Evolutionary conservation across 2,329 filamentous ascomycete species (phyloP).

Genomic region (Colletotrichum navitas): DNA sequence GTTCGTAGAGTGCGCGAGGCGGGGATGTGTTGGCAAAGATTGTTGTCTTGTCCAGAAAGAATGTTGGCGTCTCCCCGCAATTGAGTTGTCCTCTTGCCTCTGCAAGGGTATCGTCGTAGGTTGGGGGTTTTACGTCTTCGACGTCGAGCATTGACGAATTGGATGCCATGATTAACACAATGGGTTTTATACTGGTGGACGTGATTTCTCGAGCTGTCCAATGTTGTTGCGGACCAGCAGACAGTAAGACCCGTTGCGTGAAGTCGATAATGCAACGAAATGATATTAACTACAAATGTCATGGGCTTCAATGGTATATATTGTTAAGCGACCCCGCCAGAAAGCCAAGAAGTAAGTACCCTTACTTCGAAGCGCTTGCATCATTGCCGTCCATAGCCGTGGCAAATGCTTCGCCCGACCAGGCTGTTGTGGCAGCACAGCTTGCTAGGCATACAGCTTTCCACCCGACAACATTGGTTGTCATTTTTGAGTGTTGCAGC

Average conservation of each 20-base stretch:
- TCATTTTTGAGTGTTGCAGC: neutral
- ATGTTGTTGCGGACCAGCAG: neutral
- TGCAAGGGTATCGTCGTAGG: conserved; percentile 28
- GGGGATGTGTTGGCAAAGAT: conserved; percentile 34
- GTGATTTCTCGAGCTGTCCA: neutral
- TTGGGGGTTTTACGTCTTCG: conserved; percentile 23
- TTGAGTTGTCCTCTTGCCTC: conserved; percentile 14
- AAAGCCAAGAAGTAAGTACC: neutral
- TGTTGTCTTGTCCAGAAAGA: conserved; percentile 27
- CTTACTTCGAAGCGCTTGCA: too few species aligned
- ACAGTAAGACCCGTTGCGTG: neutral
- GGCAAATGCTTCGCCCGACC: neutral
- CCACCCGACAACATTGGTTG: neutral
- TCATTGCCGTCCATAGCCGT: neutral
- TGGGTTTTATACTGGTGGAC: too few species aligned
- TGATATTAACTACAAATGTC: too few species aligned
- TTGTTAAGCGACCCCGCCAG: too few species aligned
- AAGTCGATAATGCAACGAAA: too few species aligned
- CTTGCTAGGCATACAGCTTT: neutral
- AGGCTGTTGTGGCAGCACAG: neutral
- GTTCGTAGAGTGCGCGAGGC: conserved; percentile 44
- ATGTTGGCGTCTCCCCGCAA: conserved; percentile 28
- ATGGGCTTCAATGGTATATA: neutral
- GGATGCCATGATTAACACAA: neutral
- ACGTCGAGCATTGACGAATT: conserved; percentile 11